Conservation (phyloP, 2,329 filamentous ascomycete genomes). For the Cytospora chrysosperma region DNA sequence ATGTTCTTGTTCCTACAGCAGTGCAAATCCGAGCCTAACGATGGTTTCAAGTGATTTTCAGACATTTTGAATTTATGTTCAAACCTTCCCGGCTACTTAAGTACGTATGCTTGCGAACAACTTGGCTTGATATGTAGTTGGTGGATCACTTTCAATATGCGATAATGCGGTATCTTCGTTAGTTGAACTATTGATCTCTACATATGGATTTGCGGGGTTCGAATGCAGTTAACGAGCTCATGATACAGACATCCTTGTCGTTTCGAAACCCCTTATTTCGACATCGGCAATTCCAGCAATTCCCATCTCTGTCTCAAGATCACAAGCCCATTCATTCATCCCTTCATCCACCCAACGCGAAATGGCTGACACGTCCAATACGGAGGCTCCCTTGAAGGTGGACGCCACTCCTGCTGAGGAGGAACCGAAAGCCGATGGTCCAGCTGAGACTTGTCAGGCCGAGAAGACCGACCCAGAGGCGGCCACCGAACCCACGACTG, state of each 20-base stretch:
- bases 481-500: not conserved
- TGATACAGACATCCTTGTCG: not conserved
- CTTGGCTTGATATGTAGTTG: no score
- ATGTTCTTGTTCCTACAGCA: no score
- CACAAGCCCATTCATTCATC: slow-evolving; percentile 5
- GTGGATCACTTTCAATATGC: not conserved
- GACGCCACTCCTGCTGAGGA: not conserved
- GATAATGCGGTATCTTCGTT: not conserved
- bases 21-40: no score
- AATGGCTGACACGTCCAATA: slow-evolving; percentile 17
- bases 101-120: no score
- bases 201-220: not conserved
- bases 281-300: not conserved
- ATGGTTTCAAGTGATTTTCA: no score
- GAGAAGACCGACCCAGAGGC: not conserved
- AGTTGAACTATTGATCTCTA: not conserved
- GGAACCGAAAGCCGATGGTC: not conserved
- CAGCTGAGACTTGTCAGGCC: slow-evolving; percentile 3
- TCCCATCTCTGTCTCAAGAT: not conserved
- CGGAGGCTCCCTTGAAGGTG: slow-evolving; percentile 6
- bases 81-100: no score
- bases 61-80: no score
- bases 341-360: slow-evolving; percentile 6
- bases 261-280: slow-evolving; percentile 2
- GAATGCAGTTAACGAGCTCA: not conserved